These are phyloP conservation scores for Yarrowia sp. DNA, from an alignment of 805 yeast genomes.

Conservation along the genomic window DNA sequence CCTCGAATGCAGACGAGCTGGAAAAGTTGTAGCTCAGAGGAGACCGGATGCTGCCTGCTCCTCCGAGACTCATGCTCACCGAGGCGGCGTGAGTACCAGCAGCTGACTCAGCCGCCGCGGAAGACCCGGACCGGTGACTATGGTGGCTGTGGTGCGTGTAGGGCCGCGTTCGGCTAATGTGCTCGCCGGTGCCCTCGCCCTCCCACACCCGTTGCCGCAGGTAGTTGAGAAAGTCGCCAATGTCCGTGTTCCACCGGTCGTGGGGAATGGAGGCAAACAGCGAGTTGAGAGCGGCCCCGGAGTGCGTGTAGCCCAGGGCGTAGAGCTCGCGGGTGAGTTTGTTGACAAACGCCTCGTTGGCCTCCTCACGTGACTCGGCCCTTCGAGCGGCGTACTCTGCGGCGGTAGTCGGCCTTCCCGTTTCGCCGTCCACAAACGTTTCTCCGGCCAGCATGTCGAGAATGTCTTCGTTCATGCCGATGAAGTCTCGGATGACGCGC, in stretches of 20 bases:
- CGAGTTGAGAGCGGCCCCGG: slow-evolving; percentile 36
- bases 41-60: slow-evolving; percentile 33
- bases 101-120: not conserved
- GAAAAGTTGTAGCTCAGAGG: slow-evolving; percentile 37
- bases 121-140: not conserved
- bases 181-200: slow-evolving; percentile 23
- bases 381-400: slow-evolving; percentile 15
- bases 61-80: slow-evolving; percentile 10
- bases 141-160: slow-evolving; percentile 26
- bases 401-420: slow-evolving; percentile 6
- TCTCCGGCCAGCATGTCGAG: slow-evolving; percentile 50
- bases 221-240: slow-evolving; percentile 34
- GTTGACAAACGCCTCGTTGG: slow-evolving; percentile 37
- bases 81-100: slow-evolving; percentile 1
- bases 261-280: slow-evolving; percentile 35
- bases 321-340: slow-evolving; percentile 33
- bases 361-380: slow-evolving; percentile 20
- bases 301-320: slow-evolving; percentile 31
- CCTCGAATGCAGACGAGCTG: slow-evolving; percentile 31
- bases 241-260: slow-evolving; percentile 36
- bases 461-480: slow-evolving; percentile 50
- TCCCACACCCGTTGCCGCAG: slow-evolving; percentile 36
- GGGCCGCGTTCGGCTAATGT: slow-evolving; percentile 34
- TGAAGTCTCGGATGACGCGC: slow-evolving; percentile 46
- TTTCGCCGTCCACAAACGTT: slow-evolving; percentile 43